Conservation (phyloP, 768 basidiomycete genomes). For the Leccinum truebloodii region DNA sequence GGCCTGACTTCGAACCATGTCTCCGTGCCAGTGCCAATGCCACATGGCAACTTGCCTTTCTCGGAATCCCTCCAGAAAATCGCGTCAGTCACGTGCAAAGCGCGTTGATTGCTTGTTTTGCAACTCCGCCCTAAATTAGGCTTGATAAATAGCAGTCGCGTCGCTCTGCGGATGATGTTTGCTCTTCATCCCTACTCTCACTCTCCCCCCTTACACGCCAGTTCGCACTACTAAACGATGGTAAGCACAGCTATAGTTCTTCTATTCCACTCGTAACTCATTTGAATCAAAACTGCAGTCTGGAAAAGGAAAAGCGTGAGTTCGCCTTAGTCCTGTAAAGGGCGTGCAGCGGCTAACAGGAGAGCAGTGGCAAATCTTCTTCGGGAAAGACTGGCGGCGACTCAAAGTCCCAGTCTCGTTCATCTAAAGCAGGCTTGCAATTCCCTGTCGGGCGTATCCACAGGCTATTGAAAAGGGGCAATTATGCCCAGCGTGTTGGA, state of each 20-base stretch:
- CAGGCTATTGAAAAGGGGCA: slow-evolving; percentile 71
- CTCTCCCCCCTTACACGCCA: slow-evolving; percentile 19
- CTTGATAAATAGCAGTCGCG: slow-evolving; percentile 36
- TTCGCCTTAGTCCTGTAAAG: slow-evolving; percentile 9
- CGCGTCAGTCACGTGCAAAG: slow-evolving; percentile 37
- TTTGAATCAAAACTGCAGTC: slow-evolving; percentile 35
- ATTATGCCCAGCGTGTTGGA: slow-evolving; percentile 72
- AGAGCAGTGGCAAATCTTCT: slow-evolving; percentile 44
- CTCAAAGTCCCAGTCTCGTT: slow-evolving; percentile 64
- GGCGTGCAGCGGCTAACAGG: slow-evolving; percentile 1
- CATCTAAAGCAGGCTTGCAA: slow-evolving; percentile 61
- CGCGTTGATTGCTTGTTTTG: slow-evolving; percentile 34
- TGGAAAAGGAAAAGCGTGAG: slow-evolving; percentile 58
- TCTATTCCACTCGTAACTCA: slow-evolving; percentile 9
- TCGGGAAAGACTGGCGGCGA: slow-evolving; percentile 52
- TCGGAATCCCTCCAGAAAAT: slow-evolving; percentile 9
- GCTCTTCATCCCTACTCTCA: slow-evolving; percentile 17
- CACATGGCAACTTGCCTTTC: slow-evolving; percentile 23
- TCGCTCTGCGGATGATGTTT: background rate
- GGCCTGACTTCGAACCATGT: slow-evolving; percentile 17
- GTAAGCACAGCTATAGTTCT: slow-evolving; percentile 19
- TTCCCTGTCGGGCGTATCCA: slow-evolving; percentile 87
- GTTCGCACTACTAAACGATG: slow-evolving; percentile 29
- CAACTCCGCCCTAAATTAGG: slow-evolving; percentile 31
- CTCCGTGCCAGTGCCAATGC: slow-evolving; percentile 5